Evolutionary conservation across 768 basidiomycete species (phyloP).

Genomic region (Leucosporidium scottii): DNA sequence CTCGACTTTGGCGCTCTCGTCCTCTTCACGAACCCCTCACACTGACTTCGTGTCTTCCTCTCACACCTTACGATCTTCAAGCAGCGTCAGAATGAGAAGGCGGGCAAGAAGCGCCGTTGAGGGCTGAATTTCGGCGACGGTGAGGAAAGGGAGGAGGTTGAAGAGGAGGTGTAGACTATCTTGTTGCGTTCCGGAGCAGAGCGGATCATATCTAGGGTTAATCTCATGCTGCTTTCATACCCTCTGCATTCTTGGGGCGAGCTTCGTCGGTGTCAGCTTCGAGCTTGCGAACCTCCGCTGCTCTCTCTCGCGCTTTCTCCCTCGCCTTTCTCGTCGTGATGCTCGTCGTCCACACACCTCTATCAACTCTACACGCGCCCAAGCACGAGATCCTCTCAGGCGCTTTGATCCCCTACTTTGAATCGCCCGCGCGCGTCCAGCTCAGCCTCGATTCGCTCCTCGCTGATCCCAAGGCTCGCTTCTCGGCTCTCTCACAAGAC

Average conservation of each 20-base stretch:
- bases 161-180: no score
- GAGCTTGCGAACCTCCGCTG: no score
- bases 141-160: no score
- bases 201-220: no score
- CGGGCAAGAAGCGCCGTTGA: neutral
- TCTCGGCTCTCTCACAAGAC: conserved; percentile 23
- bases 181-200: no score
- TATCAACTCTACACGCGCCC: conserved; percentile 37
- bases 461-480: neutral
- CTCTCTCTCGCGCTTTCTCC: no score
- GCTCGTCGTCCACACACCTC: conserved; percentile 15
- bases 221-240: no score
- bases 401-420: conserved; percentile 37
- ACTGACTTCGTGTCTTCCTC: neutral
- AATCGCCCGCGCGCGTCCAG: conserved; percentile 39
- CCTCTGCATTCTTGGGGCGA: no score
- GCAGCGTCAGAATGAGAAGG: neutral
- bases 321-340: neutral
- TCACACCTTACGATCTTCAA: neutral
- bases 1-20: neutral
- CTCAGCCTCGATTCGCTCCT: conserved; percentile 36
- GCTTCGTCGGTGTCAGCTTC: no score
- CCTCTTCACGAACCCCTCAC: neutral
- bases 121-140: neutral
- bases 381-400: conserved; percentile 41